A percentile compares a stretch with the other conserved stretches of the same genome.
Evolutionary conservation across 345 rosid species (phyloP).

Genomic region (Litchi chinensis): DNA sequence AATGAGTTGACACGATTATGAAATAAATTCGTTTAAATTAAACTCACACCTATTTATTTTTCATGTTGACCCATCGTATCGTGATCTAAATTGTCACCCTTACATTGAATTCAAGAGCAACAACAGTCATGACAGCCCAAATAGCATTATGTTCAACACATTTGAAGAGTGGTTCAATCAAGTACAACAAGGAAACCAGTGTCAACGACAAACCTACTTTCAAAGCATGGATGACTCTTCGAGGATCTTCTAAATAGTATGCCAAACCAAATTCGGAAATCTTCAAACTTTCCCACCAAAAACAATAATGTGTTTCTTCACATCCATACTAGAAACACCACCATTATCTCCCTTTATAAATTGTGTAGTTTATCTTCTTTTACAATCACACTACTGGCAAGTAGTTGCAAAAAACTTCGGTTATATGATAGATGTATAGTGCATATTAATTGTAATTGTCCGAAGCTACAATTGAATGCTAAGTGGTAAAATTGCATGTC

Average conservation of each 20-base stretch:
- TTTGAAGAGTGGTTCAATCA: constrained; percentile 65
- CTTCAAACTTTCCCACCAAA: constrained; percentile 37
- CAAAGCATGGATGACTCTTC: constrained; percentile 69
- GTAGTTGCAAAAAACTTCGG: no score
- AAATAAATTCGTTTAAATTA: no score
- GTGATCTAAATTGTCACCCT: constrained; percentile 31
- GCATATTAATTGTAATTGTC: no score
- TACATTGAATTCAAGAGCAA: constrained; percentile 76
- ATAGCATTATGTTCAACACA: constrained; percentile 62
- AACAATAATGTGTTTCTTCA: constrained; percentile 30
- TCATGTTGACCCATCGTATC: no score
- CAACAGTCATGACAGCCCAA: constrained; percentile 92
- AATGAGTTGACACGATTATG: no score
- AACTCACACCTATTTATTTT: no score
- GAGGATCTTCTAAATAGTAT: constrained; percentile 59
- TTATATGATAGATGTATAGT: no score
- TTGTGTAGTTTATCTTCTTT: no score
- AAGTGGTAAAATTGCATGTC: no score
- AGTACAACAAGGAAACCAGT: constrained; percentile 64
- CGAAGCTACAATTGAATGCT: no score
- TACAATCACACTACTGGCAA: no score
- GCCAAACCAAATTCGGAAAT: constrained; percentile 30
- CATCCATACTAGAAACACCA: background rate
- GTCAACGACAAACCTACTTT: constrained; percentile 81
- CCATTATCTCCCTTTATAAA: background rate